Evolutionary conservation across 148 eudicot genomes (phyloP).

Genomic region (Rhododendron ovatum): DNA sequence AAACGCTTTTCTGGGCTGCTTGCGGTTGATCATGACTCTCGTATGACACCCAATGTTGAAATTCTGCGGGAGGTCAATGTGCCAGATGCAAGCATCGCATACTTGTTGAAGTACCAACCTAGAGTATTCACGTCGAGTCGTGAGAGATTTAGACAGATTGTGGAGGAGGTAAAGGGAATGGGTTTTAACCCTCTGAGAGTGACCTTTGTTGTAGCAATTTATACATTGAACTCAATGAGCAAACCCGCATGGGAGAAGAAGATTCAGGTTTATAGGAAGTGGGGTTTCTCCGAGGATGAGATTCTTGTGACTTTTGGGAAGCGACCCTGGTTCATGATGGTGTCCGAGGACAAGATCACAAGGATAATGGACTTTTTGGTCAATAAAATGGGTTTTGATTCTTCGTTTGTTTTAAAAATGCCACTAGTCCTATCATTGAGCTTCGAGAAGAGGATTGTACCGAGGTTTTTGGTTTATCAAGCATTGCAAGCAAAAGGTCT

Average conservation of each 20-base stretch:
- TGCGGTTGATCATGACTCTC: background rate
- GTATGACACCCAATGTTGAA: constrained; percentile 2
- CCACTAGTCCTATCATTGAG: constrained; percentile 10
- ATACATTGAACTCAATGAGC: background rate
- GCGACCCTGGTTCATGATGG: background rate
- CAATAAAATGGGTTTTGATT: constrained; percentile 14
- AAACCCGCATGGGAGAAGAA: constrained; percentile 10
- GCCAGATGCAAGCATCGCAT: background rate
- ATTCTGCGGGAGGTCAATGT: constrained; percentile 8
- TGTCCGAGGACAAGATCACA: constrained; percentile 5
- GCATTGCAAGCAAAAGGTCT: constrained; percentile 16
- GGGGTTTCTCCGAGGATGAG: constrained; percentile 26
- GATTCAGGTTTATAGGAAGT: constrained; percentile 16
- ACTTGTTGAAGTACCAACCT: background rate
- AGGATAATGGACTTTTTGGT: constrained; percentile 19
- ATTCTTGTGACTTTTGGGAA: constrained; percentile 12
- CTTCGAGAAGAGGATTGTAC: constrained; percentile 26
- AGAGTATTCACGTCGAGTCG: background rate
- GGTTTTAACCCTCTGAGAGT: background rate
- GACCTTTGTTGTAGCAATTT: background rate
- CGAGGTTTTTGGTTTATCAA: constrained; percentile 20
- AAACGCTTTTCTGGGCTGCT: background rate
- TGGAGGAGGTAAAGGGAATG: background rate
- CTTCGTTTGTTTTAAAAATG: background rate
- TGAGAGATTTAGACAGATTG: background rate